Conservation (phyloP, 2,329 filamentous ascomycete genomes). For the Trichophyton mentagrophytes region DNA sequence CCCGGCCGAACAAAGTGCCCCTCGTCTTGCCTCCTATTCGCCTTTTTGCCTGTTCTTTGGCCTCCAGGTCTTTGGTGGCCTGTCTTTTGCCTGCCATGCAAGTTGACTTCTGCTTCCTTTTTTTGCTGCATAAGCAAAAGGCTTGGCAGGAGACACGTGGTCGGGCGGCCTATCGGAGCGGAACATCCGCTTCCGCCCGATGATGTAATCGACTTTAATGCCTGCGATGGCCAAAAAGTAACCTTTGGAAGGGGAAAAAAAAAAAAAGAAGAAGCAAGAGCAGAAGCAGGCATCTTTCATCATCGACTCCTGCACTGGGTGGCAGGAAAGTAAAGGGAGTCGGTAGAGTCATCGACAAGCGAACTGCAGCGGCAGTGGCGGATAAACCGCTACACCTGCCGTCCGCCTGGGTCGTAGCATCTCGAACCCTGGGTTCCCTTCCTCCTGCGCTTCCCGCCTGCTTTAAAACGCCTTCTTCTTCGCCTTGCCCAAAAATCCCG, state of each 20-base stretch:
- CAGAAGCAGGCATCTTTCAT: too few species aligned
- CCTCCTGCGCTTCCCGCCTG: not conserved
- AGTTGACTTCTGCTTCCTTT: not conserved
- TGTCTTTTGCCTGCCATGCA: too few species aligned
- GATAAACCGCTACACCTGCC: constrained; percentile 1
- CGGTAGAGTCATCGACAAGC: not conserved
- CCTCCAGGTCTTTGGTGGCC: too few species aligned
- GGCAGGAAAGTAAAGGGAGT: not conserved
- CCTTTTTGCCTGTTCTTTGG: too few species aligned
- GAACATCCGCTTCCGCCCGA: not conserved
- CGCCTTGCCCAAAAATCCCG: not conserved
- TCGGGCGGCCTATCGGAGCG: not conserved
- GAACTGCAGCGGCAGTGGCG: not conserved
- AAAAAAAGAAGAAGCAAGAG: not conserved
- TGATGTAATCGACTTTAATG: not conserved
- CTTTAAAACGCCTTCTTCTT: not conserved
- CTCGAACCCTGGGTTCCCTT: not conserved
- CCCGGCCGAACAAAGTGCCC: too few species aligned
- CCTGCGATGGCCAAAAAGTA: not conserved
- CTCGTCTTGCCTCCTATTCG: too few species aligned
- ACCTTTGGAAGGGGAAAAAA: not conserved
- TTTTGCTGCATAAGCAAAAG: not conserved
- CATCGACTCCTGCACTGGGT: not conserved
- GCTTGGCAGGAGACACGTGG: constrained; percentile 3
- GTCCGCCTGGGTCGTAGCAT: not conserved